Base-by-base conservation (phyloP, 192 early-diverging fungal species). In the Chytriomyces sp. region DNA sequence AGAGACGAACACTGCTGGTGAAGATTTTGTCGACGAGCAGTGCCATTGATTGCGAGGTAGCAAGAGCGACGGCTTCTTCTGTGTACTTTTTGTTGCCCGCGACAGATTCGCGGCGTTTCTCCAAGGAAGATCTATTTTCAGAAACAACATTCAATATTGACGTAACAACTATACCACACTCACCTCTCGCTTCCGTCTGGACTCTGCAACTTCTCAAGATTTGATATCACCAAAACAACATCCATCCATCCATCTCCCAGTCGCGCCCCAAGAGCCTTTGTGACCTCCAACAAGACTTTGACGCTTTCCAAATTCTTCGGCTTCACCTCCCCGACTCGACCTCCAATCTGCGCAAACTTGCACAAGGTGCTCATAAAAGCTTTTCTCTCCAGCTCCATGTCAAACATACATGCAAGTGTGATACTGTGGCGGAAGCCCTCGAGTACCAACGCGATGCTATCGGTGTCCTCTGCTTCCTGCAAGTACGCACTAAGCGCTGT, bases 261-360 rank as follows among this genome's bases (percentile, higher is more conserved):
- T 22, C 59, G 26, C 44, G 81, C 79, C 12, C 87, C 86, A 39
- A 83, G 73, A n/a, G 44, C 22, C 53, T 70, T 72, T 5, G 91
- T 89, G 12, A 96, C 86, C 37, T 94, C 94, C 34, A 98, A 75
- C 34, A 98, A 77, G 3, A 91, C 85, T 58, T 91, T 91, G 44
- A 95, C 93, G 0, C 94, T 94, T 77, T 96, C 93, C 6, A 98
- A 85, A 70, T 96, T 94, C 78, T 98, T 98, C 49, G 88, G 86
- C 59, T 83, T 86, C 88, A 97, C 92, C 70, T 97, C 93, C 31
- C 30, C 65, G 19, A 34, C 30, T n/a, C n/a, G n/a, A n/a, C n/a
- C 92, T 49, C 64, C 68, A 72, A 98, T 80, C 80, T 88, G 89
- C 5, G 94, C 94, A 68, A 98, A 94, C 77, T 94, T 94, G 55